phyloP scores from a whole-genome alignment of 495 filamentous ascomycete genomes.

The Lophium mytilinum region DNA sequence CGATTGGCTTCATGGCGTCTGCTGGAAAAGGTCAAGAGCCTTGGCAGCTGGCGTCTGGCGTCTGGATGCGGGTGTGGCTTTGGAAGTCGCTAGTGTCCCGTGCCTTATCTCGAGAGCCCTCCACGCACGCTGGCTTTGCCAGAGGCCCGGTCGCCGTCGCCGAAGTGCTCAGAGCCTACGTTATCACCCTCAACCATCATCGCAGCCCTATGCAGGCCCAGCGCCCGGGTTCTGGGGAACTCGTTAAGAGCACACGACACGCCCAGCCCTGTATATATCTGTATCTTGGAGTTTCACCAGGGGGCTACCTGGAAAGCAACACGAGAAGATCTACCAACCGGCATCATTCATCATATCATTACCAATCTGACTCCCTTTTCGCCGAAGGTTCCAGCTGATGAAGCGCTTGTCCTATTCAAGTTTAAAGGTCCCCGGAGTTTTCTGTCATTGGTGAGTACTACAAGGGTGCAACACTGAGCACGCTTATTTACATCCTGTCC shows the following conservation, averaged over 20 bases:
- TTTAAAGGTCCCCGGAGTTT: too few relatives aligned
- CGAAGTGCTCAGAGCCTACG: neutral
- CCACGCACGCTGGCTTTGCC: neutral
- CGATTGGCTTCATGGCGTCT: too few relatives aligned
- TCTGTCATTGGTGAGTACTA: too few relatives aligned
- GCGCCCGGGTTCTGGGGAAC: neutral
- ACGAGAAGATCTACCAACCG: too few relatives aligned
- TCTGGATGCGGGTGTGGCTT: neutral
- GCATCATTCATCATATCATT: too few relatives aligned
- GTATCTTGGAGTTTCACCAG: neutral
- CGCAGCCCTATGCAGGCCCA: neutral
- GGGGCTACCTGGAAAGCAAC: neutral
- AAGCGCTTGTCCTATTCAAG: too few relatives aligned
- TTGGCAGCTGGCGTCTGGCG: neutral
- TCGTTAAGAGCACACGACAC: constrained; percentile 1
- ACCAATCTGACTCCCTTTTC: too few relatives aligned
- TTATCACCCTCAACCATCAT: neutral
- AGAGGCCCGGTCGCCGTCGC: neutral
- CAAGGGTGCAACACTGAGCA: too few relatives aligned
- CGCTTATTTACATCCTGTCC: too few relatives aligned
- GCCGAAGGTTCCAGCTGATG: too few relatives aligned
- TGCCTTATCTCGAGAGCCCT: neutral
- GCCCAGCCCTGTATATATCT: neutral
- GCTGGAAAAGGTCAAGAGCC: neutral
- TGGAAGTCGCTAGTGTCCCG: neutral